Evolutionary conservation across 2,329 filamentous ascomycete genomes (phyloP).

Genomic region (Phialocephala sp.): DNA sequence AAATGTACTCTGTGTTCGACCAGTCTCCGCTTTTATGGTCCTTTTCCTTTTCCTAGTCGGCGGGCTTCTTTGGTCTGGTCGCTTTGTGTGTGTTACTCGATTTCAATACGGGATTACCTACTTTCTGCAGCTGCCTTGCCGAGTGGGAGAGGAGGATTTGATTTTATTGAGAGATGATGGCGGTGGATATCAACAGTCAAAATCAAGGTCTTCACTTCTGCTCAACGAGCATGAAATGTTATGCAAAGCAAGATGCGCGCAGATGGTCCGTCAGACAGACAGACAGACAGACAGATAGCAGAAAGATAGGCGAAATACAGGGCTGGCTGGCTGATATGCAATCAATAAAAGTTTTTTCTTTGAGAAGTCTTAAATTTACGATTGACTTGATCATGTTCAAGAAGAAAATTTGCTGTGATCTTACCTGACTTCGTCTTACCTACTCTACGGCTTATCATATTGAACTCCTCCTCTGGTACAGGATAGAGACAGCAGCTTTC

Average conservation of each 20-base stretch:
- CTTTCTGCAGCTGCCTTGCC: slow-evolving; percentile 5
- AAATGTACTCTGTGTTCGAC: slow-evolving; percentile 21
- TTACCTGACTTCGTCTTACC: no score
- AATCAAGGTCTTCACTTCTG: slow-evolving; percentile 4
- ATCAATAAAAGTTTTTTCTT: slow-evolving; percentile 4
- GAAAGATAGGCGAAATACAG: neutral
- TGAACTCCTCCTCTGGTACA: no score
- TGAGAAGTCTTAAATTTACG: neutral
- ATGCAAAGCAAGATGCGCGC: neutral
- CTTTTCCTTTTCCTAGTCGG: slow-evolving; percentile 14
- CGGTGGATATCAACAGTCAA: neutral
- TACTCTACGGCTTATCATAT: no score
- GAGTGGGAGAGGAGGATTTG: slow-evolving; percentile 2
- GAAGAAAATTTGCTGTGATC: neutral
- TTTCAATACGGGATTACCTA: neutral
- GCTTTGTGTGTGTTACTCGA: slow-evolving; percentile 13
- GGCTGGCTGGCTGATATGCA: slow-evolving; percentile 1
- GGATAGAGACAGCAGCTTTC: no score
- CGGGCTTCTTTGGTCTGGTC: slow-evolving; percentile 14
- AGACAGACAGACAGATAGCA: neutral
- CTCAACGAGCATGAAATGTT: neutral
- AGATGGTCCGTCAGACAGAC: neutral
- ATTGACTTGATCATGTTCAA: neutral
- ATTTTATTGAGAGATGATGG: neutral
- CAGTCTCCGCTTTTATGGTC: slow-evolving; percentile 9